phyloP scores from a whole-genome alignment of 129 eudicot species.

The Calendula officinalis region DNA sequence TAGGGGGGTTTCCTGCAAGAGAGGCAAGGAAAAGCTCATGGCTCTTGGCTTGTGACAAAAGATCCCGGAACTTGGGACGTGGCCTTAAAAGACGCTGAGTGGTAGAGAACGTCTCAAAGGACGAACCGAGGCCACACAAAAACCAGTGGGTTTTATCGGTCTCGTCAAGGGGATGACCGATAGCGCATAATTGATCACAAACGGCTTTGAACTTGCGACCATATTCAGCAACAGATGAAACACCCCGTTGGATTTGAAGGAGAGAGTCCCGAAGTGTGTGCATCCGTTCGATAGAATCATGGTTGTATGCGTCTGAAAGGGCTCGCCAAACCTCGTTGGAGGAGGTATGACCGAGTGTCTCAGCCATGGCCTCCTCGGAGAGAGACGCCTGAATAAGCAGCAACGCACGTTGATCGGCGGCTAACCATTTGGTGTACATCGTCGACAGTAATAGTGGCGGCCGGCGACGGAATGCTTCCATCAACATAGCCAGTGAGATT shows the following conservation, averaged over 20 bases:
- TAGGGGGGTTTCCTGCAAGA: not conserved
- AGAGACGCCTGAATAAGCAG: not conserved
- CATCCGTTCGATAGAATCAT: not conserved
- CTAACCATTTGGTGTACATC: not conserved
- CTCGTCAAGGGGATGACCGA: not conserved
- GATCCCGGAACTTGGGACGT: not conserved
- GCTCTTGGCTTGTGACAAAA: slow-evolving; percentile 1
- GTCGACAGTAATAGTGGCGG: too few relatives aligned
- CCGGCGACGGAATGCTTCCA: too few relatives aligned
- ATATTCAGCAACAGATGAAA: not conserved
- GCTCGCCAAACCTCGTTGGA: not conserved
- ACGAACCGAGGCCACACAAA: too few relatives aligned
- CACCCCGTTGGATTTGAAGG: not conserved
- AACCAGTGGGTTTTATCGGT: not conserved
- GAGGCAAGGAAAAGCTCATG: not conserved
- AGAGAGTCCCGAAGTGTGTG: not conserved
- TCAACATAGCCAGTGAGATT: too few relatives aligned
- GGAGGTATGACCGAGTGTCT: not conserved
- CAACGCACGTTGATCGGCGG: not conserved
- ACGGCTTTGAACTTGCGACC: not conserved
- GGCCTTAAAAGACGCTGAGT: not conserved
- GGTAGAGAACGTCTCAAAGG: too few relatives aligned
- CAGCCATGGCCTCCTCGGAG: not conserved
- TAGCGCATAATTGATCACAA: not conserved
- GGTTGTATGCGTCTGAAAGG: not conserved